Evolutionary conservation across 495 filamentous ascomycete genomes (phyloP), one percentile per base, ranked within the genome.

Genomic region (Tuber magnatum): DNA sequence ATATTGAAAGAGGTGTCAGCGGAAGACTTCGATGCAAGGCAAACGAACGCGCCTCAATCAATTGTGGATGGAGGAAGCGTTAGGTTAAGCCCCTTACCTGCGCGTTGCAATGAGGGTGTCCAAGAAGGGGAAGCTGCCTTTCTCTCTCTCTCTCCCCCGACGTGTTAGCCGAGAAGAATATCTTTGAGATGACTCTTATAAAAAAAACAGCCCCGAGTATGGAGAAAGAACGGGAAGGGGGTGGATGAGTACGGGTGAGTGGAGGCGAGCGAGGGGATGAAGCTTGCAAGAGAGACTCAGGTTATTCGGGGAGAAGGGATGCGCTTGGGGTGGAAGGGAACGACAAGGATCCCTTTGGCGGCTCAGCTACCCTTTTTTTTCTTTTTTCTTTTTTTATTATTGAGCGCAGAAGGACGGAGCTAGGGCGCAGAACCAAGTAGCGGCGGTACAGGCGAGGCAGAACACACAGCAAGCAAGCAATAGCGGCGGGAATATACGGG

Each of bases 291-390:
- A 69, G 68, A 71, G 73, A 79, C 76, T 79, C 76, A 72, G 77
- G 75, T 79, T 78, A 73, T 78, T 76, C 77, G 76, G 78, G 51
- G 51, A 40, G 76, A 79, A 79, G 77, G 77, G 77, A 72, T 78
- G 77, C 77, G 77, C 77, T 72, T 78, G 74, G 69, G 77, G 76
- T 79, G 72, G 76, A 79, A 78, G 41, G 72, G 69, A 69, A 75
- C 68, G 77, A 71, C 77, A 79, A 68, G 77, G 77, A 79, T 79
- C 28, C 43, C 56, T 71, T 70, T 74, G 61, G 77, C 51, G 77
- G 78, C 77, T 79, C 69, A 76, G 72, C 74, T 46, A 79, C 70
- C 70, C 76, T 74, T 69, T 78, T 69, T 74, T 44, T 51, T 73
- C 48, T 73, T 73, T 73, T 75, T 74, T 71, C 76, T 69, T 74